Percentiles rank a stretch among this genome's conserved stretches.
These are phyloP conservation scores for Solanum rostratum DNA, from an alignment of 257 asterid species.

Conservation along the genomic window DNA sequence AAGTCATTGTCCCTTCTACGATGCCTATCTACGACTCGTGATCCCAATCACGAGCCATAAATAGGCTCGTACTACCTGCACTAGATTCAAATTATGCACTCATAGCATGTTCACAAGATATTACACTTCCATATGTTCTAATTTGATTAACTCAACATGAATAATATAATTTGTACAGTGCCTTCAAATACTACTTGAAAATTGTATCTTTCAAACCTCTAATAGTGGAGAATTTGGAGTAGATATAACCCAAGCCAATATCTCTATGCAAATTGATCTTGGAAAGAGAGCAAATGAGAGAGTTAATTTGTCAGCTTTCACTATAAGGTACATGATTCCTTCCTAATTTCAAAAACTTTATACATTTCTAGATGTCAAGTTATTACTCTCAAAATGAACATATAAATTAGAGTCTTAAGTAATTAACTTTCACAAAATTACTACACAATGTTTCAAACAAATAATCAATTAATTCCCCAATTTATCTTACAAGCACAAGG, in stretches of 20 bases:
- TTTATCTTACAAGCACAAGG: constrained; percentile 32
- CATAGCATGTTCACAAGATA: too few relatives aligned
- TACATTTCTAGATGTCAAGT: background rate
- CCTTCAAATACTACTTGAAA: too few relatives aligned
- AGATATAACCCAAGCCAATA: constrained; percentile 70
- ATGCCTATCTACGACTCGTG: too few relatives aligned
- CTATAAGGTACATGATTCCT: constrained; percentile 39
- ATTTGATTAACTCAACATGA: too few relatives aligned
- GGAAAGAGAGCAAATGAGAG: constrained; percentile 51
- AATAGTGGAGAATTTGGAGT: constrained; percentile 86
- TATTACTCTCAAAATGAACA: background rate
- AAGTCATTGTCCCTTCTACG: too few relatives aligned
- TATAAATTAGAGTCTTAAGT: background rate
- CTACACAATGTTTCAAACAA: constrained; percentile 13
- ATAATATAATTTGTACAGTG: too few relatives aligned
- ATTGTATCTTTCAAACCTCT: too few relatives aligned
- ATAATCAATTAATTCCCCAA: constrained; percentile 24
- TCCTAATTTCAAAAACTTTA: background rate
- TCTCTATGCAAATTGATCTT: constrained; percentile 83
- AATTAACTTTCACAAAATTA: background rate
- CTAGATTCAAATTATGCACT: too few relatives aligned
- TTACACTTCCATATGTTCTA: too few relatives aligned
- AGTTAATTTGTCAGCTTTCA: constrained; percentile 39
- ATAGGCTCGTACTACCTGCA: too few relatives aligned
- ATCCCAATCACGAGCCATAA: too few relatives aligned